A percentile compares a stretch with the other conserved stretches of the same genome.
Conservation (phyloP, 257 asterid genomes). For the Gentiana dahurica region DNA sequence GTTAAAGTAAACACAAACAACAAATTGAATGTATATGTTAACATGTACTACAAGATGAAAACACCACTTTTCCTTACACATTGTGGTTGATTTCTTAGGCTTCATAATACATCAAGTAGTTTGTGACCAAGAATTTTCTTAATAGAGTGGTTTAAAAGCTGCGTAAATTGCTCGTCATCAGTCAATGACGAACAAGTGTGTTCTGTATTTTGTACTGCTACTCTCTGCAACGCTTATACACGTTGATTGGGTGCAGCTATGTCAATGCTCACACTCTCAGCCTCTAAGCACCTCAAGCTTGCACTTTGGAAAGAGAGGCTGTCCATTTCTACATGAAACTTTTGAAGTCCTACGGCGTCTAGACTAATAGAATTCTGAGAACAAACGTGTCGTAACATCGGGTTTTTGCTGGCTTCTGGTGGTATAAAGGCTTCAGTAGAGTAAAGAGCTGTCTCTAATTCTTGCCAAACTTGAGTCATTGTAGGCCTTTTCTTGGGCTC, state of each 20-base stretch:
- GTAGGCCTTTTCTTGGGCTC: constrained; percentile 68
- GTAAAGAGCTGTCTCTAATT: constrained; percentile 40
- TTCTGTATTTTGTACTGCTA: constrained; percentile 14
- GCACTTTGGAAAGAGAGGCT: constrained; percentile 29
- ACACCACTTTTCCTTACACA: no score
- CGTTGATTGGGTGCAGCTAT: constrained; percentile 7
- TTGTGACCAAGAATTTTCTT: no score
- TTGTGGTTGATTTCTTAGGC: no score
- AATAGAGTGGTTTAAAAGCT: no score
- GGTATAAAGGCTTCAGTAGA: constrained; percentile 1
- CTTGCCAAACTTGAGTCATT: constrained; percentile 55
- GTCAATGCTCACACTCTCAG: constrained; percentile 10
- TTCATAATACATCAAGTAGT: no score
- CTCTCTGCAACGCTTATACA: constrained; percentile 7
- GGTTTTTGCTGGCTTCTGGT: constrained; percentile 1
- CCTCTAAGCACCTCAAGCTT: constrained; percentile 53
- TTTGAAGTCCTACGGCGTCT: constrained; percentile 51
- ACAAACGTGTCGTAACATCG: neutral
- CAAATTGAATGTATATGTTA: no score
- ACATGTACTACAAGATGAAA: no score
- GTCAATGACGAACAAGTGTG: no score
- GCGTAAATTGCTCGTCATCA: no score
- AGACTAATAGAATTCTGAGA: constrained; percentile 39
- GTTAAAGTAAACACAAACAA: no score
- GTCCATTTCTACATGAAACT: constrained; percentile 44